phyloP scores from a whole-genome alignment of 352 stramenopile species.

The Albugo laibachii region DNA sequence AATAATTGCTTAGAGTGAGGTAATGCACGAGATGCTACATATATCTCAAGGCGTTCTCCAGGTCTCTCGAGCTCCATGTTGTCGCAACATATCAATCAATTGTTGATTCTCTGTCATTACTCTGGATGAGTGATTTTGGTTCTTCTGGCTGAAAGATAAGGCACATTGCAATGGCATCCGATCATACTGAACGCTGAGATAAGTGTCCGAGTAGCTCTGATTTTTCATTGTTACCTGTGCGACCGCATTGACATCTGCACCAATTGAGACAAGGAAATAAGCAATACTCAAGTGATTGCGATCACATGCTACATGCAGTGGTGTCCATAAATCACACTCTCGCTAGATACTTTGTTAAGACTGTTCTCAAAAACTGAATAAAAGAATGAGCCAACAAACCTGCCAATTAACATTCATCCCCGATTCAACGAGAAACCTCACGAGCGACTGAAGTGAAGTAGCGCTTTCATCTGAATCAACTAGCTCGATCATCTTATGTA shows the following conservation, averaged over 20 bases:
- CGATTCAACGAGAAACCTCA: conserved; percentile 37
- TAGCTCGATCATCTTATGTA: conserved; percentile 27
- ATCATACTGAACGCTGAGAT: conserved; percentile 18
- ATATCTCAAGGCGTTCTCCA: conserved; percentile 16
- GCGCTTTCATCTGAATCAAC: conserved; percentile 11
- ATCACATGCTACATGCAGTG: conserved; percentile 37
- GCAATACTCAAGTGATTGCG: conserved; percentile 37
- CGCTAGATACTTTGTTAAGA: conserved; percentile 10
- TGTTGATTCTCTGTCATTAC: conserved; percentile 11
- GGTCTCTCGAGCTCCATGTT: conserved; percentile 23
- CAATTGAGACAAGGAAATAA: conserved; percentile 45
- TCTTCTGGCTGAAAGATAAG: conserved; percentile 5
- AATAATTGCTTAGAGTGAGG: too few species aligned
- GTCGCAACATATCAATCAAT: conserved; percentile 19
- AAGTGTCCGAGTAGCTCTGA: neutral
- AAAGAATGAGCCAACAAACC: conserved; percentile 9
- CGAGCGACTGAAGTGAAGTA: conserved; percentile 19
- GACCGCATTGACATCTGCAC: conserved; percentile 52
- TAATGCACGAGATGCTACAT: too few species aligned
- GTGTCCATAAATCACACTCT: conserved; percentile 31
- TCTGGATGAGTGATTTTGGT: conserved; percentile 1
- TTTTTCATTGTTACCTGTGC: conserved; percentile 15
- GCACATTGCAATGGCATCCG: conserved; percentile 40
- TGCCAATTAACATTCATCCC: conserved; percentile 60
- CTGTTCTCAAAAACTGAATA: neutral